These are phyloP conservation scores for Paramecium sexaurelia DNA, from an alignment of 73 alveolate species.

Conservation along the genomic window DNA sequence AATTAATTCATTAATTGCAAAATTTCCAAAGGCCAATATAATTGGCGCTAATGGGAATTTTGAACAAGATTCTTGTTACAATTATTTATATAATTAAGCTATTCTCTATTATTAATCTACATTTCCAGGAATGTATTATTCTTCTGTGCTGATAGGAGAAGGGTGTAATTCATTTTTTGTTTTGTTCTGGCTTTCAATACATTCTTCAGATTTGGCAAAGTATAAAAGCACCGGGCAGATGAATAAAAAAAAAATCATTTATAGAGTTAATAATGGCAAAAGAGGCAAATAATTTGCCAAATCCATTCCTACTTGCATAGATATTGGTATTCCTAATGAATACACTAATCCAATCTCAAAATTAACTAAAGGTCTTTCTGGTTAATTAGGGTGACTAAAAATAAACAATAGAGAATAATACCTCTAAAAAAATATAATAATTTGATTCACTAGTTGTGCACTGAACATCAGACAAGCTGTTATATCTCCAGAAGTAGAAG, in stretches of 20 bases:
- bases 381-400: conserved; percentile 17
- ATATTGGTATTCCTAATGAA: not conserved
- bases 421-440: not conserved
- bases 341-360: not conserved
- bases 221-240: not conserved
- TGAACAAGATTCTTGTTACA: not conserved
- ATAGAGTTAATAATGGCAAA: not conserved
- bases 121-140: not conserved
- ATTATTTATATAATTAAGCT: not conserved
- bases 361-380: conserved; percentile 45
- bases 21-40: not conserved
- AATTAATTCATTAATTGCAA: not conserved
- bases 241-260: not conserved
- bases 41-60: not conserved
- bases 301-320: not conserved
- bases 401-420: not conserved
- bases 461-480: conserved; percentile 26
- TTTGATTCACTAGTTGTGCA: not conserved
- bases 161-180: not conserved
- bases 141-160: not conserved
- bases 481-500: not conserved
- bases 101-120: not conserved
- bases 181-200: not conserved
- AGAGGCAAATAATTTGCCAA: not conserved
- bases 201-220: not conserved